Evolutionary conservation across 1,139 yeast genomes (phyloP).

Genomic region (Sugiyamaella xylanicola): DNA sequence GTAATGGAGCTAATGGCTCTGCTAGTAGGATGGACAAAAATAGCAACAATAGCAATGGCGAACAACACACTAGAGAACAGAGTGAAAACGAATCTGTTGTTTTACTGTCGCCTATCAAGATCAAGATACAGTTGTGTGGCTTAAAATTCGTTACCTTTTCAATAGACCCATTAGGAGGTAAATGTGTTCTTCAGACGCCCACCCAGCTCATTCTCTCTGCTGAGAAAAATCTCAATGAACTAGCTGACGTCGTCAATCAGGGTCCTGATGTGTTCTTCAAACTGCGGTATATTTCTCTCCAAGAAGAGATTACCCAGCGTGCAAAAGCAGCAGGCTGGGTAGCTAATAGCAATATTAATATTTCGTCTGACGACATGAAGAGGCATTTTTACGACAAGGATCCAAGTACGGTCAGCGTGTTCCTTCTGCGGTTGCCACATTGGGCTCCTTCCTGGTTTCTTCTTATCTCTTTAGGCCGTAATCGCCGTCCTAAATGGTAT

Average conservation of each 20-base stretch:
- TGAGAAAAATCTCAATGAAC: conserved; percentile 39
- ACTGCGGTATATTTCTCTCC: conserved; percentile 38
- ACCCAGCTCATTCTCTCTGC: conserved; percentile 37
- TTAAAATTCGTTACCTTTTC: conserved; percentile 33
- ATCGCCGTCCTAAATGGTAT: conserved; percentile 37
- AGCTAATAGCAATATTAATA: conserved; percentile 31
- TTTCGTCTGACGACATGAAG: conserved; percentile 34
- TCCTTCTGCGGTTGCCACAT: conserved; percentile 39
- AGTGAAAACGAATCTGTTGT: conserved; percentile 17
- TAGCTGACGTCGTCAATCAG: conserved; percentile 32
- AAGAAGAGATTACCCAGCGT: conserved; percentile 39
- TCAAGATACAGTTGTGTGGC: conserved; percentile 21
- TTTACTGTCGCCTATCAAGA: conserved; percentile 25
- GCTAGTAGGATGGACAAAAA: background rate
- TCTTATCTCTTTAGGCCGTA: conserved; percentile 36
- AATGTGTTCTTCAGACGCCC: conserved; percentile 38
- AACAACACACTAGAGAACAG: background rate
- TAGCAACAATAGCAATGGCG: background rate
- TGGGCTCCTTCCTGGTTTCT: conserved; percentile 45
- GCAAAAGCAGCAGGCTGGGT: conserved; percentile 44
- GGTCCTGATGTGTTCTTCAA: conserved; percentile 36
- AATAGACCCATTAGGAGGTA: conserved; percentile 40
- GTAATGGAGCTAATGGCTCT: conserved; percentile 4
- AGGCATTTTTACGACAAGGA: conserved; percentile 31
- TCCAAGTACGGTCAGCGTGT: conserved; percentile 32